These are phyloP conservation scores for Fusarium floridanum DNA, from an alignment of 2,329 filamentous ascomycete species.

Conservation along the genomic window DNA sequence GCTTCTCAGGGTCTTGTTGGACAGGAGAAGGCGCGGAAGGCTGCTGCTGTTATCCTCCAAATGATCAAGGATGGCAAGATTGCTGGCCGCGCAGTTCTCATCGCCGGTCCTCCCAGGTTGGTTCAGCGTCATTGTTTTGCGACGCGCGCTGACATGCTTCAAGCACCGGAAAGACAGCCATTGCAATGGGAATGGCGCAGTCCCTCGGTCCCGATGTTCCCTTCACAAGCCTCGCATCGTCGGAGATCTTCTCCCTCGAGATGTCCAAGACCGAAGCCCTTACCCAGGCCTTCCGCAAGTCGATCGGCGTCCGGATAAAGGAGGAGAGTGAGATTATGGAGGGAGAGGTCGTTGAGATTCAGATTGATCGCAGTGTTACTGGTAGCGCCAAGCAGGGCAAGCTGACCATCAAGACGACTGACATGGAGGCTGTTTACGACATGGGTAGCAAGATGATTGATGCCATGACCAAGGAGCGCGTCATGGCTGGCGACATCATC, in stretches of 20 bases:
- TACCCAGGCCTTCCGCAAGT: constrained; percentile 98
- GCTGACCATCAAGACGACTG: constrained; percentile 98
- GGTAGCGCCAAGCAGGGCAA: constrained; percentile 98
- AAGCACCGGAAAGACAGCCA: constrained; percentile 97
- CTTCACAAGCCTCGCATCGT: constrained; percentile 95
- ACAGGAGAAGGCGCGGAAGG: constrained; percentile 96
- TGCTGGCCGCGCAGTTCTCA: constrained; percentile 92
- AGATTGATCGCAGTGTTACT: constrained; percentile 96
- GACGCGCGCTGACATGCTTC: constrained; percentile 32
- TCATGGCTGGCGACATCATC: constrained; percentile 98
- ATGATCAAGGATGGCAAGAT: constrained; percentile 99
- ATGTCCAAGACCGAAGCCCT: constrained; percentile 99
- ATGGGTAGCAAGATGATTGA: constrained; percentile 99
- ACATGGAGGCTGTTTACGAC: constrained; percentile 99
- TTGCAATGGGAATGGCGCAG: constrained; percentile 99
- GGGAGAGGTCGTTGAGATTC: constrained; percentile 98
- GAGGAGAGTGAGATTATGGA: constrained; percentile 99
- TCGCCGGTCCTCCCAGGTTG: constrained; percentile 90
- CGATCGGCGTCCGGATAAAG: constrained; percentile 97
- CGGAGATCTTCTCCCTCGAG: constrained; percentile 97
- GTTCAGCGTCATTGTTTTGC: constrained; percentile 19
- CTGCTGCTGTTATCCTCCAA: constrained; percentile 93
- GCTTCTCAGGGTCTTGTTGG: constrained; percentile 94
- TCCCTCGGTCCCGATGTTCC: constrained; percentile 94
- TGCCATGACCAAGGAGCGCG: constrained; percentile 98